phyloP scores from a whole-genome alignment of 2,329 filamentous ascomycete species.

The Aureobasidium sp. region DNA sequence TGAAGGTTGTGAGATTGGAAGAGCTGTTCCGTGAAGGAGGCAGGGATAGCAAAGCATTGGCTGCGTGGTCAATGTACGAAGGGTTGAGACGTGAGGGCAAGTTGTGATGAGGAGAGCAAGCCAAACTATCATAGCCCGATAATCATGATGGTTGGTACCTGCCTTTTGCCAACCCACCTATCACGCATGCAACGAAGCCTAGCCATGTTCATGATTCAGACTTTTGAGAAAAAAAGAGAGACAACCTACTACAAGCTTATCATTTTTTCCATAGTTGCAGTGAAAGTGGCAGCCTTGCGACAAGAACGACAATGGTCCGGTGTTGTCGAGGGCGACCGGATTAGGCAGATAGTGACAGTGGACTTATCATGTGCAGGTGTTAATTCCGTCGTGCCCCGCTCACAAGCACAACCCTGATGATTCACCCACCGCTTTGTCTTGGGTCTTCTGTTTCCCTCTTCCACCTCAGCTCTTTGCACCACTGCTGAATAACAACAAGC shows the following conservation, averaged over 20 bases:
- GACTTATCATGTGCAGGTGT: not conserved
- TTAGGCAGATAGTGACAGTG: not conserved
- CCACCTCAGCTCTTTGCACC: not conserved
- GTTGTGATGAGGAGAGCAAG: conserved; percentile 25
- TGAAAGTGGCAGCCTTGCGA: not conserved
- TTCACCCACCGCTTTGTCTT: conserved; percentile 7
- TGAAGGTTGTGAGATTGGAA: conserved; percentile 47
- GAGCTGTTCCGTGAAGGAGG: conserved; percentile 49
- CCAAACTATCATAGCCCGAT: not conserved
- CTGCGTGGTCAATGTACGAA: conserved; percentile 49
- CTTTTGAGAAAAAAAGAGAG: not conserved
- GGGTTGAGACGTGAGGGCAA: conserved; percentile 43
- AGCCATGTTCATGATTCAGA: not conserved
- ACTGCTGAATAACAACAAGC: not conserved
- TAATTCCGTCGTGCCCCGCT: conserved; percentile 5
- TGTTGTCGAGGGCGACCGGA: not conserved
- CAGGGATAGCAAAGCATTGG: conserved; percentile 51
- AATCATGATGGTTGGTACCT: not conserved
- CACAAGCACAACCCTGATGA: conserved; percentile 12
- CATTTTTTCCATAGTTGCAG: not conserved
- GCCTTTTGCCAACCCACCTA: not conserved
- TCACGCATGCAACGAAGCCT: not conserved
- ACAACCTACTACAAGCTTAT: not conserved
- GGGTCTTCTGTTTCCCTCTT: not conserved
- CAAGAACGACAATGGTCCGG: not conserved